Evolutionary conservation across 345 rosid genomes (phyloP), one percentile per base, ranked within the genome.

Genomic region (Corchorus olitorius): DNA sequence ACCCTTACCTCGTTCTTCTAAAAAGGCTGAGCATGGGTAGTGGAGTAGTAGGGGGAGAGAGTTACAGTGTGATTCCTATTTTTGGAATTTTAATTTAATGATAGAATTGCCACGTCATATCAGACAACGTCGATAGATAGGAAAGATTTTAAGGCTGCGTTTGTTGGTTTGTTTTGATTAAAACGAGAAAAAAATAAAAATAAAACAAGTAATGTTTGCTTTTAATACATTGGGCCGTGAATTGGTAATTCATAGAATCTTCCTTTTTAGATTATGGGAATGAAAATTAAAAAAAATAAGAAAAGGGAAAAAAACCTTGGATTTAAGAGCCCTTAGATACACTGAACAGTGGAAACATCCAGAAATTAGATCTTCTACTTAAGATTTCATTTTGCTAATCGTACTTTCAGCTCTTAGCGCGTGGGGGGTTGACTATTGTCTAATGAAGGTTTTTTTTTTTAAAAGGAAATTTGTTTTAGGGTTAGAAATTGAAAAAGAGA

Each of bases 241-340:
- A 49, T 35, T 39, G 46, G 53, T 15, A 2, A 59, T n/a, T 74
- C 68, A 27, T 67, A 76, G 83, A 78, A 81, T 83, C 86, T 87
- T 76, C 81, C 85, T 76, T 81, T 83, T 73, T 76, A 76, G 86
- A 78, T 83, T 76, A 74, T 71, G 70, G 20, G 76, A 63, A 76
- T n/a, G 20, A 8, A 19, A 12, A n/a, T 48, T 14, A 3, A 14
- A 72, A 69, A 49, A 48, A 13, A 54, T 48, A 68, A 69, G 5
- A 41, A 41, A 41, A 41, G 7, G 10, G 9, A 45, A 45, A 45
- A 10, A 11, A 19, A 27, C 41, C 74, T 80, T 65, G 79, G 76
- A 74, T 81, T 77, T 67, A 43, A 76, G 69, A 46, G 72, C 81
- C 60, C 60, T 14, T 66, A 54, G 79, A 79, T 68, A 70, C 52